Conservation (phyloP, 1,284 basidiomycete species). For the Melampsora americana region DNA sequence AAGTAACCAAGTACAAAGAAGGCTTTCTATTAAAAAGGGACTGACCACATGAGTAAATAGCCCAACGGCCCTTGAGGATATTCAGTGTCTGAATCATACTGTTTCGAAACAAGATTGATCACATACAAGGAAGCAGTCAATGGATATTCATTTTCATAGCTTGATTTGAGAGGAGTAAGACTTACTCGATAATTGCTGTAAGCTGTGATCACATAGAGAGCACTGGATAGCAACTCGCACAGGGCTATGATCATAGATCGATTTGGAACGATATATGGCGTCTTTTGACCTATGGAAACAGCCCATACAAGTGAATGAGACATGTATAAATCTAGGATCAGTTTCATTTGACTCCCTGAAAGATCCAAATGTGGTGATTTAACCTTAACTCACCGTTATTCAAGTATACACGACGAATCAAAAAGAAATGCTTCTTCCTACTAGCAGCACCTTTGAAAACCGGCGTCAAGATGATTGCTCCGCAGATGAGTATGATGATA, state of each 20-base stretch:
- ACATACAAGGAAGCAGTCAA: not conserved
- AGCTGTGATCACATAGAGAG: not conserved
- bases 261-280: not conserved
- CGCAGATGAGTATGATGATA: not conserved
- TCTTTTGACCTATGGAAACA: not conserved
- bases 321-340: too few species aligned
- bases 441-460: not conserved
- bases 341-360: too few species aligned
- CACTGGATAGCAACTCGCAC: not conserved
- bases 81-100: not conserved
- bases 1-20: too few species aligned
- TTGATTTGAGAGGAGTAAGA: not conserved
- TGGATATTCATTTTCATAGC: not conserved
- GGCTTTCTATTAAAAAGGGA: not conserved
- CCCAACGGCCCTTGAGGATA: not conserved
- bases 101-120: not conserved
- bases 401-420: not conserved
- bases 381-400: not conserved
- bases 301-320: not conserved
- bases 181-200: not conserved
- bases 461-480: not conserved
- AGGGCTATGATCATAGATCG: not conserved
- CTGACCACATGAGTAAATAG: not conserved
- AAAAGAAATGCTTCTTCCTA: not conserved
- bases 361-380: too few species aligned